phyloP scores from a whole-genome alignment of 2,329 filamentous ascomycete genomes.

The Beauveria bassiana region DNA sequence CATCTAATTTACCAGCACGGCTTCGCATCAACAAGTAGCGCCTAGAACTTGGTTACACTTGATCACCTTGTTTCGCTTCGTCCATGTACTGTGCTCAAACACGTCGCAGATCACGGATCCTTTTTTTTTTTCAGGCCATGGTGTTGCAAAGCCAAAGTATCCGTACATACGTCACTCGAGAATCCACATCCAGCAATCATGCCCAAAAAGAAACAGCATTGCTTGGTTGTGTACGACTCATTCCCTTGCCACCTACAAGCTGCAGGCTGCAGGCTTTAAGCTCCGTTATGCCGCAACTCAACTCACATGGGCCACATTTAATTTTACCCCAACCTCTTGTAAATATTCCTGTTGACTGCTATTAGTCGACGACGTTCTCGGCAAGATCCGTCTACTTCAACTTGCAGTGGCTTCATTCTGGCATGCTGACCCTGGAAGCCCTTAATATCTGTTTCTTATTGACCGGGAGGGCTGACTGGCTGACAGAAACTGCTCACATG shows the following conservation, averaged over 20 bases:
- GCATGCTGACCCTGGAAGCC: neutral
- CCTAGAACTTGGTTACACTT: too few species aligned
- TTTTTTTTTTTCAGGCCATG: too few species aligned
- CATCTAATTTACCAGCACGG: too few species aligned
- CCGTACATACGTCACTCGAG: too few species aligned
- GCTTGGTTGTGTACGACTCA: neutral
- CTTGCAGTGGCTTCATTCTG: neutral
- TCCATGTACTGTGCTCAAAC: too few species aligned
- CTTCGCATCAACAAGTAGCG: too few species aligned
- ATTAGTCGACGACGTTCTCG: neutral
- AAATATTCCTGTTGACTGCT: neutral
- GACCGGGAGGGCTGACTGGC: neutral
- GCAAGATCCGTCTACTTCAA: neutral
- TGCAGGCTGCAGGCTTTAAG: neutral
- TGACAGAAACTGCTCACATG: neutral
- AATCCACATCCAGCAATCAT: too few species aligned
- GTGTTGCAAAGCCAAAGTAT: too few species aligned
- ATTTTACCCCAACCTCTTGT: neutral
- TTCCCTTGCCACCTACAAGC: neutral
- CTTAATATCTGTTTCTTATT: neutral
- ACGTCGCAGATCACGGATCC: too few species aligned
- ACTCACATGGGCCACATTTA: neutral
- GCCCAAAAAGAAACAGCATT: too few species aligned
- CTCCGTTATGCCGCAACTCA: neutral
- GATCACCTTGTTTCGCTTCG: too few species aligned